These are phyloP conservation scores for Cryptosporidium viatorum DNA, from an alignment of 169 alveolate genomes.

Conservation along the genomic window DNA sequence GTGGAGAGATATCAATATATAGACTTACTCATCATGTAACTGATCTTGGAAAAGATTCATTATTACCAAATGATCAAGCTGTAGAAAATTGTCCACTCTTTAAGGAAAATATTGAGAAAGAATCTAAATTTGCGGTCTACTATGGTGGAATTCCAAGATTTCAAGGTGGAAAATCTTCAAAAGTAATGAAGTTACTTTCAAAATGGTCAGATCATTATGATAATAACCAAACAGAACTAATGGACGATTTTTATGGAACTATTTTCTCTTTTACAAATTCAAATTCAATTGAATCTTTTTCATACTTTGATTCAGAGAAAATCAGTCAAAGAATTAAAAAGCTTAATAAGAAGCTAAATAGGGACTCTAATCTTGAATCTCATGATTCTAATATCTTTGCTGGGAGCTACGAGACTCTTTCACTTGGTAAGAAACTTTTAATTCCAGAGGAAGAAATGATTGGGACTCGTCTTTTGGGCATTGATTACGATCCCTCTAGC, in stretches of 20 bases:
- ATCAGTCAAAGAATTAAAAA: conserved; percentile 58
- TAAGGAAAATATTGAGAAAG: conserved; percentile 35
- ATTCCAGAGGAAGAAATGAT: conserved; percentile 68
- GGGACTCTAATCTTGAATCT: conserved; percentile 32
- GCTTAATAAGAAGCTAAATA: conserved; percentile 18
- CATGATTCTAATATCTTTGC: conserved; percentile 8
- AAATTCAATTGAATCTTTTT: conserved; percentile 59
- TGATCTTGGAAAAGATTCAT: conserved; percentile 35
- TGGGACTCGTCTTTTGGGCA: conserved; percentile 56
- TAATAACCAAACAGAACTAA: neutral
- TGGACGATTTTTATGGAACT: conserved; percentile 45
- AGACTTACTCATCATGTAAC: conserved; percentile 75
- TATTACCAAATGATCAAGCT: conserved; percentile 57
- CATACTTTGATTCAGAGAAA: conserved; percentile 36
- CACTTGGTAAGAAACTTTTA: conserved; percentile 22
- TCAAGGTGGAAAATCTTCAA: conserved; percentile 56
- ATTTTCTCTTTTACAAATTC: conserved; percentile 52
- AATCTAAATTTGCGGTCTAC: conserved; percentile 55
- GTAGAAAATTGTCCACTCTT: conserved; percentile 22
- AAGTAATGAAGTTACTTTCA: conserved; percentile 68
- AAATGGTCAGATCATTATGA: conserved; percentile 72
- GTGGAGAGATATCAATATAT: conserved; percentile 76
- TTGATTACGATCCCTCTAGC: conserved; percentile 39
- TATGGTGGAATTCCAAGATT: conserved; percentile 75
- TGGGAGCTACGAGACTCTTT: conserved; percentile 44